phyloP scores from a whole-genome alignment of 176 grass and related monocot species.

The Aegilops speltoides region DNA sequence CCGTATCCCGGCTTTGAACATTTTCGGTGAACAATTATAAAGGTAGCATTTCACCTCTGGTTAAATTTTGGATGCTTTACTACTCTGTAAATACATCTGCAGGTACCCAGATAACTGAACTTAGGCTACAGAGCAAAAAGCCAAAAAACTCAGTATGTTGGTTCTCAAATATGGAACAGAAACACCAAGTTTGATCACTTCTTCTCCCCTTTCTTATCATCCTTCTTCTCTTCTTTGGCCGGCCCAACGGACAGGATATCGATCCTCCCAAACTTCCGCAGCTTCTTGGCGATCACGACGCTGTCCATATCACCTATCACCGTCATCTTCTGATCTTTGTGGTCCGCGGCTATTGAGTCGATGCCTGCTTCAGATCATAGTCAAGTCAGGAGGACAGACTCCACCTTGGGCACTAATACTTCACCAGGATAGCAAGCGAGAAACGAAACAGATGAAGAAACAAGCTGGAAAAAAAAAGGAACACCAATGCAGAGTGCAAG shows the following conservation, averaged over 20 bases:
- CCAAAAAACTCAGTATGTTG: not conserved
- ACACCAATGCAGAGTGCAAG: not conserved
- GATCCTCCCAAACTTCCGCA: conserved; percentile 76
- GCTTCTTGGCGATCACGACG: conserved; percentile 68
- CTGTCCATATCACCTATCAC: conserved; percentile 82
- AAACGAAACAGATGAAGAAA: not conserved
- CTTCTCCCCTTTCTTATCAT: conserved; percentile 67
- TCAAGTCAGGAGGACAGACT: not conserved
- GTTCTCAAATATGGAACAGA: not conserved
- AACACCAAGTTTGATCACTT: conserved; percentile 24
- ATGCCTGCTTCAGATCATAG: conserved; percentile 49
- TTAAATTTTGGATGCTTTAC: not conserved
- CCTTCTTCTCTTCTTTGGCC: conserved; percentile 80
- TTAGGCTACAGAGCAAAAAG: not conserved
- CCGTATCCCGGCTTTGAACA: too few relatives aligned
- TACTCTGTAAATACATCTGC: not conserved
- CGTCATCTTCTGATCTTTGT: conserved; percentile 74
- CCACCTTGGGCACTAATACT: not conserved
- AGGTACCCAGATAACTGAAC: not conserved
- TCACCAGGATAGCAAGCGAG: not conserved
- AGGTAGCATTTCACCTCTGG: too few relatives aligned
- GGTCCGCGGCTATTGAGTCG: conserved; percentile 72
- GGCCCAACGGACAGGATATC: conserved; percentile 76
- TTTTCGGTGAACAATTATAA: not conserved
- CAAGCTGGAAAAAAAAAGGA: not conserved